phyloP scores from a whole-genome alignment of 495 filamentous ascomycete genomes.

The Penicillium pancosmium region DNA sequence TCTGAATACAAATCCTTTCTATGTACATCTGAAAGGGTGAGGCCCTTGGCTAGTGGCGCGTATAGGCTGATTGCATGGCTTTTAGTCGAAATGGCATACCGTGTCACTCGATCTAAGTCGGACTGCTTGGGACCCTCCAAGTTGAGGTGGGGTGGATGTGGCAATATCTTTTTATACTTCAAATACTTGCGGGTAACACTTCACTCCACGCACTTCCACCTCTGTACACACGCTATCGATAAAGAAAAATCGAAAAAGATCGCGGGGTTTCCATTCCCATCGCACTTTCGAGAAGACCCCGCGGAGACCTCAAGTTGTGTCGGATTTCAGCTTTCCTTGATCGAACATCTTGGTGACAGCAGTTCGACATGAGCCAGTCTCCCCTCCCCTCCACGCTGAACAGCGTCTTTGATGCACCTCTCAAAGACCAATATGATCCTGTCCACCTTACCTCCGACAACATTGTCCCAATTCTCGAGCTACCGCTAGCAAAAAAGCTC shows the following conservation, averaged over 20 bases:
- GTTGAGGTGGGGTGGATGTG: slow-evolving; percentile 10
- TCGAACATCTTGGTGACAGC: slow-evolving; percentile 4
- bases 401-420: slow-evolving; percentile 36
- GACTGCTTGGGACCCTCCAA: no score
- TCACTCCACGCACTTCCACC: slow-evolving; percentile 20
- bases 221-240: slow-evolving; percentile 36
- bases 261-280: slow-evolving; percentile 26
- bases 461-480: slow-evolving; percentile 39
- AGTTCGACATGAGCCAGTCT: slow-evolving; percentile 35
- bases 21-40: not conserved
- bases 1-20: slow-evolving; percentile 7
- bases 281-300: slow-evolving; percentile 17
- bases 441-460: slow-evolving; percentile 40
- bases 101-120: no score
- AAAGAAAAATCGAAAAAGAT: slow-evolving; percentile 37
- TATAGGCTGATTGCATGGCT: no score
- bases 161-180: slow-evolving; percentile 12
- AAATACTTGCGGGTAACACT: not conserved
- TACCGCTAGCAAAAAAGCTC: slow-evolving; percentile 40
- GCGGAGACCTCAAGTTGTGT: slow-evolving; percentile 9
- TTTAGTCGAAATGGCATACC: no score
- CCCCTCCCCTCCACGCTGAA: slow-evolving; percentile 35
- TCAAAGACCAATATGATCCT: slow-evolving; percentile 40
- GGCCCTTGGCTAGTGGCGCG: not conserved
- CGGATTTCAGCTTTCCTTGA: not conserved